A percentile compares a stretch with the other conserved stretches of the same genome.
phyloP scores from a whole-genome alignment of 1,284 basidiomycete species.

The Porogramme epimiltina region DNA sequence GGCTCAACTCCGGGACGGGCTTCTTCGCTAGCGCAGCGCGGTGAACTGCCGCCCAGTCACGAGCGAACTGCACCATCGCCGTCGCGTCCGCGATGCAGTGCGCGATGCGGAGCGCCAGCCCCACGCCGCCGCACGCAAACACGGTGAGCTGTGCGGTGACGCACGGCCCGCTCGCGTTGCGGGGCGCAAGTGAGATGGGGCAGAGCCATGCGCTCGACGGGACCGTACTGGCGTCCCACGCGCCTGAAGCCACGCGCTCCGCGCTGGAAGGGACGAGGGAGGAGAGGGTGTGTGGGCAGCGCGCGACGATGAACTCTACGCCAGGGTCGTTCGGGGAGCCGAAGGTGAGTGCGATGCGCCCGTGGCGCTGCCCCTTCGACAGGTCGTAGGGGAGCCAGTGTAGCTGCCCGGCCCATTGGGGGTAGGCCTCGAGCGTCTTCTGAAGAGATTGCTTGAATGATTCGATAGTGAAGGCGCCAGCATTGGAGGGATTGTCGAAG shows the following conservation, averaged over 20 bases:
- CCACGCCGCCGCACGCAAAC: slow-evolving; percentile 27
- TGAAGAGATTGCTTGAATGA: slow-evolving; percentile 29
- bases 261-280: slow-evolving; percentile 27
- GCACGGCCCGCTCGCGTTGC: slow-evolving; percentile 28
- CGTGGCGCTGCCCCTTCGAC: slow-evolving; percentile 28
- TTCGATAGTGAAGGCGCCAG: slow-evolving; percentile 8
- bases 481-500: slow-evolving; percentile 20
- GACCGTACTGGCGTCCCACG: slow-evolving; percentile 20
- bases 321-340: slow-evolving; percentile 39
- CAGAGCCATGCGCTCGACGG: slow-evolving; percentile 24
- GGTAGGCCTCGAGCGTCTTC: slow-evolving; percentile 36
- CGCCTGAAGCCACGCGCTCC: slow-evolving; percentile 18
- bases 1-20: slow-evolving; percentile 19
- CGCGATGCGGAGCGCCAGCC: slow-evolving; percentile 36
- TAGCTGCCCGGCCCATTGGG: slow-evolving; percentile 42
- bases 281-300: slow-evolving; percentile 16
- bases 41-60: slow-evolving; percentile 39
- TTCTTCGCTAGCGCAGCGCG: slow-evolving; percentile 15
- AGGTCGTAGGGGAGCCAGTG: slow-evolving; percentile 31
- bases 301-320: slow-evolving; percentile 35
- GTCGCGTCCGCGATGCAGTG: slow-evolving; percentile 44
- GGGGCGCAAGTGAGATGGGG: slow-evolving; percentile 29
- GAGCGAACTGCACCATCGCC: slow-evolving; percentile 37
- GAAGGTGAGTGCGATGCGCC: slow-evolving; percentile 36
- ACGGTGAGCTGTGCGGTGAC: slow-evolving; percentile 38